Conservation (phyloP, 2,329 filamentous ascomycete species). For the Xylariaceae sp. region DNA sequence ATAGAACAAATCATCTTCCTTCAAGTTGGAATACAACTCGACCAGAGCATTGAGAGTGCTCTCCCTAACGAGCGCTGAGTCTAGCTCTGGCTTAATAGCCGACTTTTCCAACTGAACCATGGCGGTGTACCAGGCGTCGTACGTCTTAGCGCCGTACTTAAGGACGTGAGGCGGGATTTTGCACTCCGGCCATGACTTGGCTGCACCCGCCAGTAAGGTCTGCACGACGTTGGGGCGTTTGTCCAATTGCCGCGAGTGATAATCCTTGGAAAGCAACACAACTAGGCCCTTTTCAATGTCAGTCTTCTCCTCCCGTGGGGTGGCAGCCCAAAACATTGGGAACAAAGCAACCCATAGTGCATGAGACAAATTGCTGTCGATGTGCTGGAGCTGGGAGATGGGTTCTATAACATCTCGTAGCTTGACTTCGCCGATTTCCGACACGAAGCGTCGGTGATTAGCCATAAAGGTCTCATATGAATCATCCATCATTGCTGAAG, state of each 20-base stretch:
- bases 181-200: constrained; percentile 77
- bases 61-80: constrained; percentile 79
- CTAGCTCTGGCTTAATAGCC: constrained; percentile 75
- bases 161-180: constrained; percentile 93
- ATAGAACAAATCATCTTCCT: constrained; percentile 96
- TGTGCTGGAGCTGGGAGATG: constrained; percentile 84
- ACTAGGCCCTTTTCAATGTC: constrained; percentile 91
- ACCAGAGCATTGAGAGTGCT: constrained; percentile 95
- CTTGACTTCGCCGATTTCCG: constrained; percentile 78
- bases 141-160: constrained; percentile 90
- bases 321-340: constrained; percentile 87
- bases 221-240: constrained; percentile 94
- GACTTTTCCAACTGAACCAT: constrained; percentile 85
- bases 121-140: constrained; percentile 96
- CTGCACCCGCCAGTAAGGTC: constrained; percentile 81
- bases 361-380: constrained; percentile 74
- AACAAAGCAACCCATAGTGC: constrained; percentile 89
- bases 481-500: constrained; percentile 71
- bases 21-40: constrained; percentile 81
- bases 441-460: constrained; percentile 75
- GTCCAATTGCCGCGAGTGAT: constrained; percentile 89
- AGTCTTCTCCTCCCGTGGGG: constrained; percentile 78
- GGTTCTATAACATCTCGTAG: constrained; percentile 86
- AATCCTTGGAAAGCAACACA: constrained; percentile 87
- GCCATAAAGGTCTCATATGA: constrained; percentile 74